These are phyloP conservation scores for Centrapalus pauciflorus DNA, from an alignment of 129 eudicot genomes.

Conservation along the genomic window DNA sequence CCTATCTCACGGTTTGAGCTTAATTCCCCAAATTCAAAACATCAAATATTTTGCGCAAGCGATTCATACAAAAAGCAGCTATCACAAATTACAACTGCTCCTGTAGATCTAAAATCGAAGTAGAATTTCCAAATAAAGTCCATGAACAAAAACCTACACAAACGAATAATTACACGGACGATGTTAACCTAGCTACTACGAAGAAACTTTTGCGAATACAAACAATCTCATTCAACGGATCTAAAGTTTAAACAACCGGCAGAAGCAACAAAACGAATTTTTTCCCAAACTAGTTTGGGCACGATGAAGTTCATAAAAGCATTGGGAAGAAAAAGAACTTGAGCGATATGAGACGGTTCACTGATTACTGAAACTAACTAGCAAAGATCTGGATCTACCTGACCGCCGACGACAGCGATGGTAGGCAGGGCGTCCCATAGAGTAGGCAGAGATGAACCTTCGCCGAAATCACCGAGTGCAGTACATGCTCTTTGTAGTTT, in stretches of 20 bases:
- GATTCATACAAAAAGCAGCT: neutral
- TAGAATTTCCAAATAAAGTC: neutral
- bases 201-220: neutral
- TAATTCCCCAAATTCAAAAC: neutral
- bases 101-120: conserved; percentile 13
- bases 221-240: conserved; percentile 4
- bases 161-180: neutral
- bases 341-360: neutral
- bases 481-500: conserved; percentile 89
- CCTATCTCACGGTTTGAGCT: neutral
- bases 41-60: neutral
- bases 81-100: neutral
- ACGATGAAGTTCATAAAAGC: neutral
- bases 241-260: conserved; percentile 2
- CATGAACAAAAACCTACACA: neutral
- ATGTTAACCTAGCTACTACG: neutral
- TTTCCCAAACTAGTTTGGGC: neutral
- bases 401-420: conserved; percentile 94
- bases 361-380: neutral
- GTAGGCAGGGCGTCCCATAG: conserved; percentile 96
- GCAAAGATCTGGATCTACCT: conserved; percentile 32
- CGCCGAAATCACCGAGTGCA: conserved; percentile 90
- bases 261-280: neutral
- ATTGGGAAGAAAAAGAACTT: neutral
- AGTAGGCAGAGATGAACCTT: conserved; percentile 81